phyloP scores from a whole-genome alignment of 1,139 yeast species.

The Suhomyces yuchorum region DNA sequence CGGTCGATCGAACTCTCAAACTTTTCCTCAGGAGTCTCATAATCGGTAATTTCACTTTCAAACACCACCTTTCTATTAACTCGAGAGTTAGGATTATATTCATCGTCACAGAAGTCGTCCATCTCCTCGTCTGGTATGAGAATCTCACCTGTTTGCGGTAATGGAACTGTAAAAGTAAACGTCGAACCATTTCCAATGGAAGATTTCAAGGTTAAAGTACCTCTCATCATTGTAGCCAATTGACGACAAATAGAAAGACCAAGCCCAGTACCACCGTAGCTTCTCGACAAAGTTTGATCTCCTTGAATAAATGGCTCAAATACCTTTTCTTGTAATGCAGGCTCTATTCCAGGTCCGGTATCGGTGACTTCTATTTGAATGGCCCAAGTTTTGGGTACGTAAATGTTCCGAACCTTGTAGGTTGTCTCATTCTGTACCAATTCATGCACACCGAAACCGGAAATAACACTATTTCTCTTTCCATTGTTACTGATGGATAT shows the following conservation, averaged over 20 bases:
- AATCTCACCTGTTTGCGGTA: conserved; percentile 69
- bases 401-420: conserved; percentile 39
- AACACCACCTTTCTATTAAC: conserved; percentile 44
- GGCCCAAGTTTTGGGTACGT: conserved; percentile 54
- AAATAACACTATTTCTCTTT: conserved; percentile 5
- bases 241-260: conserved; percentile 94
- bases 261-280: conserved; percentile 94
- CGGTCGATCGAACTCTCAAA: neutral
- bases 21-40: conserved; percentile 6
- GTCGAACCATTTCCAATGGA: conserved; percentile 76
- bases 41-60: conserved; percentile 12
- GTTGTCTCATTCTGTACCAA: conserved; percentile 37
- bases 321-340: conserved; percentile 74
- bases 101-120: conserved; percentile 47
- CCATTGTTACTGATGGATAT: neutral
- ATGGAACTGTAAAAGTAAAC: conserved; percentile 77
- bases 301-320: conserved; percentile 98
- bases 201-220: conserved; percentile 71
- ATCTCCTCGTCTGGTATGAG: conserved; percentile 41
- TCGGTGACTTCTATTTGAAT: conserved; percentile 79
- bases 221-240: conserved; percentile 85
- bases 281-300: conserved; percentile 88
- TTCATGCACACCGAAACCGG: conserved; percentile 10
- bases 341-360: conserved; percentile 91
- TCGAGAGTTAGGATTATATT: conserved; percentile 41